A percentile compares a stretch with the other conserved stretches of the same genome.
Evolutionary conservation across 257 asterid species (phyloP).

Genomic region (Salvia hispanica): DNA sequence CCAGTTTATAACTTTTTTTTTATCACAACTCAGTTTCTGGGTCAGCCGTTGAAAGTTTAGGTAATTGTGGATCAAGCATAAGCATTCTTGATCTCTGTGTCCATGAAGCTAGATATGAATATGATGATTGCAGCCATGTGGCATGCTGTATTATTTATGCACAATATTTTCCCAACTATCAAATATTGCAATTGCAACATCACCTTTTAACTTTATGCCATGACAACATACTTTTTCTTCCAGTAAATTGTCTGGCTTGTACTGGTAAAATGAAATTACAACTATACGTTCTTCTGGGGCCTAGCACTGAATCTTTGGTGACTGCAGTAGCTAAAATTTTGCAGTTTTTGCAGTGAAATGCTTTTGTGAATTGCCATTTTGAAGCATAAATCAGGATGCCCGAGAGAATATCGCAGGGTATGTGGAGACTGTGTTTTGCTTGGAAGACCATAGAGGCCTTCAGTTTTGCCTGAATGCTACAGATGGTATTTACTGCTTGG

Average conservation of each 20-base stretch:
- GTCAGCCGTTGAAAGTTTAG: background rate
- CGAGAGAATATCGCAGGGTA: slow-evolving; percentile 41
- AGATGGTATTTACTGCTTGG: slow-evolving; percentile 54
- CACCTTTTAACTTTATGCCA: no score
- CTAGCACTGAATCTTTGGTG: background rate
- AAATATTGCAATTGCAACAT: no score
- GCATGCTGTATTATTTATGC: background rate
- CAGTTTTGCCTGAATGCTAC: slow-evolving; percentile 41
- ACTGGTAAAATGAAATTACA: no score
- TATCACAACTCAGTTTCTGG: slow-evolving; percentile 1
- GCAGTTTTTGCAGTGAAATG: slow-evolving; percentile 39
- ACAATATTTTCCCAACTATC: background rate
- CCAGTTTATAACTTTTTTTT: background rate
- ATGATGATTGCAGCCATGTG: slow-evolving; percentile 1
- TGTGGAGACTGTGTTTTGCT: slow-evolving; percentile 39
- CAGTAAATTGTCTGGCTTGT: no score
- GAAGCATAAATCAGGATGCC: slow-evolving; percentile 48
- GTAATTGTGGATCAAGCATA: background rate
- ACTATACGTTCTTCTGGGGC: background rate
- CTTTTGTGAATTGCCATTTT: slow-evolving; percentile 46
- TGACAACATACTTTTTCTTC: no score
- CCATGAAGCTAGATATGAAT: background rate
- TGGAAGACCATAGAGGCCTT: slow-evolving; percentile 46
- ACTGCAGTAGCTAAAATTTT: background rate
- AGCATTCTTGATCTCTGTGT: slow-evolving; percentile 15